These are phyloP conservation scores for Neurospora terricola DNA, from an alignment of 495 filamentous ascomycete genomes.

Conservation along the genomic window DNA sequence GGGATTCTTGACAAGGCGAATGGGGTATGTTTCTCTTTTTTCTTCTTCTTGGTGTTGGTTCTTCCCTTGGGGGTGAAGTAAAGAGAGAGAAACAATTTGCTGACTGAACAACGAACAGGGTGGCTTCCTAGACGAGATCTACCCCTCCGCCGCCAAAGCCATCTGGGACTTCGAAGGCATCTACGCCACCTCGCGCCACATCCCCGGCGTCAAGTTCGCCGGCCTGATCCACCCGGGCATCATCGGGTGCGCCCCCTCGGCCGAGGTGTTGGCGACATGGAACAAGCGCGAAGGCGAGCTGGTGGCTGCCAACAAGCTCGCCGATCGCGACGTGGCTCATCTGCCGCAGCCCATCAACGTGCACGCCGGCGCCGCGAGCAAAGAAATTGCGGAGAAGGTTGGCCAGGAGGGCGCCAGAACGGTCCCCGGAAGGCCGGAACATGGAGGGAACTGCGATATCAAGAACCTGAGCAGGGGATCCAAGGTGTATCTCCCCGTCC, in stretches of 20 bases:
- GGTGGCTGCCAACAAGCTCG: constrained; percentile 53
- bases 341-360: constrained; percentile 62
- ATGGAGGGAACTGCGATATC: constrained; percentile 74
- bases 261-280: constrained; percentile 56
- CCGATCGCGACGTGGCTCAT: constrained; percentile 68
- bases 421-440: constrained; percentile 66
- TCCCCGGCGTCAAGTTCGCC: constrained; percentile 78
- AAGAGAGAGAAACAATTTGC: not conserved
- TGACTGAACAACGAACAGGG: constrained; percentile 30
- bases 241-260: constrained; percentile 79
- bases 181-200: constrained; percentile 82
- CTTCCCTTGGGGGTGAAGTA: too few relatives aligned
- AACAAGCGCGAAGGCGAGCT: constrained; percentile 73
- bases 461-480: constrained; percentile 69
- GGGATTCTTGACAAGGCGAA: constrained; percentile 77
- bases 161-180: constrained; percentile 99
- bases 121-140: constrained; percentile 84
- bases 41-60: not conserved
- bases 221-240: constrained; percentile 95
- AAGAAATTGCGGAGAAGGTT: constrained; percentile 59
- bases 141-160: constrained; percentile 81
- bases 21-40: constrained; percentile 31
- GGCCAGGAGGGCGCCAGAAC: constrained; percentile 82
- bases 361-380: constrained; percentile 59
- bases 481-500: constrained; percentile 81